A percentile compares a stretch with the other conserved stretches of the same genome.
These are phyloP conservation scores for Cnidoscolus chayamansa DNA, from an alignment of 441 rosid species.

Conservation along the genomic window DNA sequence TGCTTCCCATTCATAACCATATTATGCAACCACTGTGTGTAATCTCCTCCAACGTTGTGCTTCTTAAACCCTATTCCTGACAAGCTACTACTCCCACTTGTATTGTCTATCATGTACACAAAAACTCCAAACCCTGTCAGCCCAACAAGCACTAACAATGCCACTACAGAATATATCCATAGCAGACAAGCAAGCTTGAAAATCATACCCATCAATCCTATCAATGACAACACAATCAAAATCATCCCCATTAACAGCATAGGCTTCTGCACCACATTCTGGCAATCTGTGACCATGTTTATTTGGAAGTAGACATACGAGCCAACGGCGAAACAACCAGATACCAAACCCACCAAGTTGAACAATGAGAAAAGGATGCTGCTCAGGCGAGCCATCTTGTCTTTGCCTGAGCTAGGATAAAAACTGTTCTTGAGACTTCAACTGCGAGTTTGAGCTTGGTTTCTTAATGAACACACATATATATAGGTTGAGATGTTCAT, in stretches of 20 bases:
- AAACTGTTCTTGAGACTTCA: too few species aligned
- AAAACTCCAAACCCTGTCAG: conserved; percentile 27
- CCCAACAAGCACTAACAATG: conserved; percentile 31
- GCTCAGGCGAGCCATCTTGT: conserved; percentile 3
- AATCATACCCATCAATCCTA: conserved; percentile 35
- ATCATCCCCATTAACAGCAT: conserved; percentile 13
- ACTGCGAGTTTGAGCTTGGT: too few species aligned
- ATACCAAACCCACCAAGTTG: conserved; percentile 1
- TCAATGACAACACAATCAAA: conserved; percentile 9
- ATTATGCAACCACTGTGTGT: conserved; percentile 41
- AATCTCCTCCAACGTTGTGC: conserved; percentile 38
- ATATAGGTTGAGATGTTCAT: too few species aligned
- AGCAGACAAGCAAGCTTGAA: conserved; percentile 24
- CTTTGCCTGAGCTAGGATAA: neutral
- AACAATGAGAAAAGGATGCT: neutral
- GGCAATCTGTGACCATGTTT: conserved; percentile 12
- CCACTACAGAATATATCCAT: conserved; percentile 33
- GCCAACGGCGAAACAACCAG: conserved; percentile 10
- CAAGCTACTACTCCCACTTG: conserved; percentile 20
- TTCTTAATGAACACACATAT: too few species aligned
- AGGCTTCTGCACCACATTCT: conserved; percentile 17
- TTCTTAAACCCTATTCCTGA: conserved; percentile 46
- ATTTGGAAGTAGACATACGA: conserved; percentile 21
- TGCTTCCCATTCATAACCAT: conserved; percentile 28
- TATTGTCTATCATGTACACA: conserved; percentile 25